Evolutionary conservation across 768 basidiomycete genomes (phyloP).

Genomic region (Chiua virens): DNA sequence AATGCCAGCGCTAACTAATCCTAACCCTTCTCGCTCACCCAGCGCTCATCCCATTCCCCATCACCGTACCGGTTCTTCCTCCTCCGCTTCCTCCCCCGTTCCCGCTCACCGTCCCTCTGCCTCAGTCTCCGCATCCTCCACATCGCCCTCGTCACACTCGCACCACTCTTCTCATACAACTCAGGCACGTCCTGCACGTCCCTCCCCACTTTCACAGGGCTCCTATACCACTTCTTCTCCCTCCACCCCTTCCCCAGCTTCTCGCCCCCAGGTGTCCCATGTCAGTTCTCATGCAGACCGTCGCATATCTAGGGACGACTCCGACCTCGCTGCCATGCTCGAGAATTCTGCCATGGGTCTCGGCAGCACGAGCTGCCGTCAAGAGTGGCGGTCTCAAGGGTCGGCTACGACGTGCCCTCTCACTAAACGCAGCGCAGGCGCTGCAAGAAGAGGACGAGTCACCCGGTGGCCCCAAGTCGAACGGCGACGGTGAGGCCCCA

Average conservation of each 20-base stretch:
- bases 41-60: constrained; percentile 29
- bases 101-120: constrained; percentile 25
- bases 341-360: constrained; percentile 42
- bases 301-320: constrained; percentile 77
- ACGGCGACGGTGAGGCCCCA: constrained; percentile 33
- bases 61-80: constrained; percentile 33
- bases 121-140: constrained; percentile 29
- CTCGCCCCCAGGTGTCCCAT: constrained; percentile 29
- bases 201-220: constrained; percentile 36
- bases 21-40: constrained; percentile 14
- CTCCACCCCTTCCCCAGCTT: constrained; percentile 8
- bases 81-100: constrained; percentile 22
- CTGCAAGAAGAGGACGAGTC: constrained; percentile 47
- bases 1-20: constrained; percentile 9
- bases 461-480: constrained; percentile 14
- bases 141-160: constrained; percentile 30
- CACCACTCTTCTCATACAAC: constrained; percentile 25
- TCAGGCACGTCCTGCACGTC: constrained; percentile 31
- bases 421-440: constrained; percentile 56
- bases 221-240: constrained; percentile 18
- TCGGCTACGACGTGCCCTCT: constrained; percentile 70
- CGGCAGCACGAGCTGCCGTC: constrained; percentile 31
- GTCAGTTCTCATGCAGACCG: constrained; percentile 63
- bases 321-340: constrained; percentile 59
- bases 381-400: constrained; percentile 75